Evolutionary conservation across 257 asterid species (phyloP), one percentile per base, ranked within the genome.

Genomic region (Nicotiana benthamiana): DNA sequence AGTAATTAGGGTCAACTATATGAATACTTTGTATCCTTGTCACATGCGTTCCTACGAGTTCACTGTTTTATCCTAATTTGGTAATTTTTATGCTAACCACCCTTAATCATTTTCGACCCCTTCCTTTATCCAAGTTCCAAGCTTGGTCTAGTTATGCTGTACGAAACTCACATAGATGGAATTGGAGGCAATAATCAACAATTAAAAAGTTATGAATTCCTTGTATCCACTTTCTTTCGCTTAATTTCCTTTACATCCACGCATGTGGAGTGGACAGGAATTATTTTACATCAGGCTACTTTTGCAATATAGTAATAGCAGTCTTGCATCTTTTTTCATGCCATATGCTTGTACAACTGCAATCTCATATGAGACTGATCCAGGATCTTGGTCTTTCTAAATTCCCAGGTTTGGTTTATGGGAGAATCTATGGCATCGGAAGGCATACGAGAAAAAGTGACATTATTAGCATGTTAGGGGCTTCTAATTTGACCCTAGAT

Each of bases 361-460:
- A n/a, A 46, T 56, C 32, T 16, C 26, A 20, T 43, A 32, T n/a
- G 26, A 15, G 17, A 22, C 15, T 57, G 43, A 74, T 63, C 72
- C 43, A 51, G 4, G 28, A 36, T 70, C 64, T 57, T 36, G 65
- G 34, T 70, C 79, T 80, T 78, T 81, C 75, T 62, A 26, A 26
- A 75, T 22, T 62, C 77, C 53, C 54, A 81, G 84, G 81, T 62
- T 43, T 60, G 74, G 81, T 66, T n/a, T 75, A 81, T 81, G 77
- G 66, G 59, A 75, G 81, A 53, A 26, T 75, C 36, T 4, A 16
- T 81, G 63, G 52, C 16, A 28, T 6, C 43, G 66, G 80, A 30
- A 81, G 76, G 75, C 28, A 60, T 62, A 75, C 84, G n/a, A 61
- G 65, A 26, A 81, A 75, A 77, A 81, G 57, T 62, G 84, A 81